phyloP scores from a whole-genome alignment of 2,329 filamentous ascomycete species.

The Dothistroma septosporum region DNA sequence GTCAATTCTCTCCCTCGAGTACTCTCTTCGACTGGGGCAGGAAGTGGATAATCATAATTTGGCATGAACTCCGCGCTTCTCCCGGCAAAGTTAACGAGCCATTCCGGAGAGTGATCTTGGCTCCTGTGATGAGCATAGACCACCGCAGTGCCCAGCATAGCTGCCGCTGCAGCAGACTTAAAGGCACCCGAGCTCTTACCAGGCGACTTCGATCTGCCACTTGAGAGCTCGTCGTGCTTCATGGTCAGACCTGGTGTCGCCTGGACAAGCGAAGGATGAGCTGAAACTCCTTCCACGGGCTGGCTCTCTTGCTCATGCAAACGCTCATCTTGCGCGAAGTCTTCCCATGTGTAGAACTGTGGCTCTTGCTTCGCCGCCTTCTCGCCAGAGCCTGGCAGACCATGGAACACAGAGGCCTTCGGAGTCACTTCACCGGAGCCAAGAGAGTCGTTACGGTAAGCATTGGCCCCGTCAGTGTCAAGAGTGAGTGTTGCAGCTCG shows the following conservation, averaged over 20 bases:
- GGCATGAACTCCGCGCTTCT: neutral
- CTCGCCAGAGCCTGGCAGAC: slow-evolving; percentile 10
- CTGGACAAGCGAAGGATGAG: neutral
- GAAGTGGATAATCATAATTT: slow-evolving; percentile 11
- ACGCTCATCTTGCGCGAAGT: slow-evolving; percentile 33
- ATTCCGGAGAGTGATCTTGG: slow-evolving; percentile 16
- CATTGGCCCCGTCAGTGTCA: slow-evolving; percentile 25
- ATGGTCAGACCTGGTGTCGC: neutral
- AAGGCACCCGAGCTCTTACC: slow-evolving; percentile 7
- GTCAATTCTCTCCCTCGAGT: neutral
- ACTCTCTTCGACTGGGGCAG: slow-evolving; percentile 10
- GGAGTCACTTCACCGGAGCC: slow-evolving; percentile 67
- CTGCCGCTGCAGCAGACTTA: slow-evolving; percentile 26
- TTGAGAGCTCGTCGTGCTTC: slow-evolving; percentile 1
- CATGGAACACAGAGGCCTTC: slow-evolving; percentile 52
- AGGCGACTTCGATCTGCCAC: slow-evolving; percentile 16
- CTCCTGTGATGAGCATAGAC: slow-evolving; percentile 21
- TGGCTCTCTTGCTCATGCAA: slow-evolving; percentile 18
- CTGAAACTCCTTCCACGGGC: neutral
- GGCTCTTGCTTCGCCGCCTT: slow-evolving; percentile 27
- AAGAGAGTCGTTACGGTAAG: slow-evolving; percentile 41
- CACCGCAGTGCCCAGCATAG: slow-evolving; percentile 29
- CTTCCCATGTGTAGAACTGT: slow-evolving; percentile 39
- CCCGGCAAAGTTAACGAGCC: neutral
- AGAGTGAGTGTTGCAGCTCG: slow-evolving; percentile 20